A percentile compares a stretch with the other conserved stretches of the same genome.
These are phyloP conservation scores for Scedosporium aurantiacum DNA, from an alignment of 2,329 filamentous ascomycete genomes.

Conservation along the genomic window DNA sequence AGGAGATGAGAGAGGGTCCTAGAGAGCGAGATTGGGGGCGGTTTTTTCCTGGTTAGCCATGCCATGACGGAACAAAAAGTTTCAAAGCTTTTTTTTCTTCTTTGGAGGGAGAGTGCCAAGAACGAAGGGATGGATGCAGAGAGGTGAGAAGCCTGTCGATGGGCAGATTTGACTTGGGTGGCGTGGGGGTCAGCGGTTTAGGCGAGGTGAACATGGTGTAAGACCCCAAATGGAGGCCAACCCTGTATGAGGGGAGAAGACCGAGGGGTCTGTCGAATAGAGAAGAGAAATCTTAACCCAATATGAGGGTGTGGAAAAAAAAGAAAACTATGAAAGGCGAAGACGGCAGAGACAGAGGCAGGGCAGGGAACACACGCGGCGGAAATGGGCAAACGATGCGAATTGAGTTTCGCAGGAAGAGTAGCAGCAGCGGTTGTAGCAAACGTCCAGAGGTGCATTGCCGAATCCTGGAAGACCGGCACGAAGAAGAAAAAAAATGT, in stretches of 20 bases:
- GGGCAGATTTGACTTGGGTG: not conserved
- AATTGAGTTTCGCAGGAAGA: not conserved
- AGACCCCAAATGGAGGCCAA: not conserved
- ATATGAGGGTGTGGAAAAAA: not conserved
- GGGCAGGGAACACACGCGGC: not conserved
- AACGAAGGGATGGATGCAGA: not conserved
- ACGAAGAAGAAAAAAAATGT: not conserved
- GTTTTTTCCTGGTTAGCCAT: not conserved
- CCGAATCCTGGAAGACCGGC: not conserved
- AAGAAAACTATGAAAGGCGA: not conserved
- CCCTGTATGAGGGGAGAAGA: not conserved
- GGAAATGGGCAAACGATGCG: not conserved
- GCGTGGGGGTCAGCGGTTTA: not conserved
- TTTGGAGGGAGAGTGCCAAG: not conserved
- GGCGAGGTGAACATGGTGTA: not conserved
- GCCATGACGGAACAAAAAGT: not conserved
- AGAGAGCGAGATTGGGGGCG: not conserved
- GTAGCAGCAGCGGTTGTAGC: not conserved
- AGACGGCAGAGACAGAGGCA: not conserved
- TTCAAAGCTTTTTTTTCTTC: not conserved
- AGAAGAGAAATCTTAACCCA: not conserved
- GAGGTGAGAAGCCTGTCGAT: not conserved
- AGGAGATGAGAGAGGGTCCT: conserved; percentile 51
- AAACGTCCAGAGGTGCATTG: not conserved
- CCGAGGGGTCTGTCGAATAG: not conserved